These are phyloP conservation scores for Fimicolochytrium jonesii DNA, from an alignment of 192 early-diverging fungal genomes.

Conservation along the genomic window DNA sequence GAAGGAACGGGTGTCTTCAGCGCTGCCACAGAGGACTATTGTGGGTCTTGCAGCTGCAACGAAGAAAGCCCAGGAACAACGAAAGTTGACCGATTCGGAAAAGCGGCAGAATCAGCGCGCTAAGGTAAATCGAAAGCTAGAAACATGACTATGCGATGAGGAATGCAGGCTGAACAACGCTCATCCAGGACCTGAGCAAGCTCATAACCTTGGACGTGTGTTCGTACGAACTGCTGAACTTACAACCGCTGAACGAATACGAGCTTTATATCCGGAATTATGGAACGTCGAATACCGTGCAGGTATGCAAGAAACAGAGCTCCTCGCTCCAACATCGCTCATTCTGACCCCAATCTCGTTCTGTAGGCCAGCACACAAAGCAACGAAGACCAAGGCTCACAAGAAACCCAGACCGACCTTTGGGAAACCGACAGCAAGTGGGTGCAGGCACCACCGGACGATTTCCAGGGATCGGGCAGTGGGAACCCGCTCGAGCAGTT, in stretches of 20 bases:
- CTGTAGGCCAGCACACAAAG: constrained; percentile 38
- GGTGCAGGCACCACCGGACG: constrained; percentile 42
- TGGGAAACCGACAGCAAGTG: constrained; percentile 41
- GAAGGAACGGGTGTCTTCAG: constrained; percentile 10
- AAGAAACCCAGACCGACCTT: constrained; percentile 45
- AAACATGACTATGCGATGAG: neutral
- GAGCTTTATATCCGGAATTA: constrained; percentile 51
- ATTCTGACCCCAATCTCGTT: neutral
- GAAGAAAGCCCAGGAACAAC: constrained; percentile 20
- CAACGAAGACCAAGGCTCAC: constrained; percentile 31
- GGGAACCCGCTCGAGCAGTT: constrained; percentile 17
- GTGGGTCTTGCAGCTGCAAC: constrained; percentile 14
- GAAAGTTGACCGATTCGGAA: neutral
- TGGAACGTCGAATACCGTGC: constrained; percentile 38
- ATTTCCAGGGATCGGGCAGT: constrained; percentile 25
- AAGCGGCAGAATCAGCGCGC: constrained; percentile 20
- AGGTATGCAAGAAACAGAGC: constrained; percentile 19
- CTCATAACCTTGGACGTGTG: constrained; percentile 45
- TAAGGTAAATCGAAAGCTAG: constrained; percentile 14
- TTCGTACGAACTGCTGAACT: constrained; percentile 42
- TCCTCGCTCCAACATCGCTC: neutral
- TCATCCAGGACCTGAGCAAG: constrained; percentile 32
- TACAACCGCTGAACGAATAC: constrained; percentile 49
- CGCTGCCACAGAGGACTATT: constrained; percentile 17
- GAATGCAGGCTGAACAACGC: neutral